Percentiles rank a stretch among this genome's conserved stretches.
These are phyloP conservation scores for Leptomonas seymouri DNA, from an alignment of 208 protist genomes.

Conservation along the genomic window DNA sequence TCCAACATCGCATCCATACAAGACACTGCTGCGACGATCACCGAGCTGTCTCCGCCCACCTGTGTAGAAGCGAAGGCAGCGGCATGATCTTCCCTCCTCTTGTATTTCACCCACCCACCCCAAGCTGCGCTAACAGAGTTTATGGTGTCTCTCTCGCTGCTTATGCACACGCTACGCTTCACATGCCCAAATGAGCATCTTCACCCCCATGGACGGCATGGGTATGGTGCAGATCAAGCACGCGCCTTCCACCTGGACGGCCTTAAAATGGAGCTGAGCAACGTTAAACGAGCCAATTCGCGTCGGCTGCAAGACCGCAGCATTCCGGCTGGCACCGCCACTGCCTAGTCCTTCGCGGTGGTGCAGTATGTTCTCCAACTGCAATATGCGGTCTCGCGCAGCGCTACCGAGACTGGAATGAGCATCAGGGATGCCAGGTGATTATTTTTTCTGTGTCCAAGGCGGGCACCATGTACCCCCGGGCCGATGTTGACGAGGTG, in stretches of 20 bases:
- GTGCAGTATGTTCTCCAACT: constrained; percentile 14
- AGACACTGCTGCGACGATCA: not conserved
- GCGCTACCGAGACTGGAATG: not conserved
- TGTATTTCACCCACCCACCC: not conserved
- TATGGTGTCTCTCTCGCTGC: too few species aligned
- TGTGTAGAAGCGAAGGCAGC: not conserved
- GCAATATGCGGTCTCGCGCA: not conserved
- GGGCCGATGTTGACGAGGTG: constrained; percentile 8
- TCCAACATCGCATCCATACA: constrained; percentile 5
- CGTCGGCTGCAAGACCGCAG: constrained; percentile 5
- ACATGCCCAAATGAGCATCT: not conserved
- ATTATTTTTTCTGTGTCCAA: not conserved
- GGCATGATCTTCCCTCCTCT: not conserved
- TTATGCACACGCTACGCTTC: not conserved
- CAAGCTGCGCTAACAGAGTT: not conserved
- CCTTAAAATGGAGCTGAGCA: constrained; percentile 12
- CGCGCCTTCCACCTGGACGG: not conserved
- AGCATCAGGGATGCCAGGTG: not conserved
- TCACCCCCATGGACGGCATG: not conserved
- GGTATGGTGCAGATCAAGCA: constrained; percentile 24
- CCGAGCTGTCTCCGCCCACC: too few species aligned
- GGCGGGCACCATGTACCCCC: not conserved
- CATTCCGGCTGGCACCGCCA: not conserved
- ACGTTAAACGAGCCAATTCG: constrained; percentile 34
- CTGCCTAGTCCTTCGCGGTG: constrained; percentile 3